Base-by-base conservation (phyloP, 2,329 filamentous ascomycete genomes). In the Dactylellina parvicollis region DNA sequence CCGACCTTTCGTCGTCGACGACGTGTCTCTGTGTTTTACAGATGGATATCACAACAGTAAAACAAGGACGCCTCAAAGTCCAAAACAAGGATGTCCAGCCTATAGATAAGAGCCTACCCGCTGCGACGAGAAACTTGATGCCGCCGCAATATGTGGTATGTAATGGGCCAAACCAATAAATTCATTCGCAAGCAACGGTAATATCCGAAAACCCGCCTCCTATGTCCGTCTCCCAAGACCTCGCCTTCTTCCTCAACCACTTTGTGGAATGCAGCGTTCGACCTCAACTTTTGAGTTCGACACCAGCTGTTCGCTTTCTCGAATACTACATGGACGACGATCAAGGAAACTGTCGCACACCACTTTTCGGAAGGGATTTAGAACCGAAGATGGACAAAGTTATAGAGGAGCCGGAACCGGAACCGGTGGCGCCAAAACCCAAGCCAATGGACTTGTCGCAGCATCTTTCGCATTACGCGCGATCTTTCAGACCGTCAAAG, bases 391-490 rank as follows among this genome's bases (percentile, higher is more conserved):
- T 67, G 52, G 47, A 64, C 34, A 67, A 62, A 30, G n/a, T 50
- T 2, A 55, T 55, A 24, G 42, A 59, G 36, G 24, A 36, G 7
- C 18, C 40, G 12, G 52, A 54, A 10, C 34, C 34, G 12, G 32
- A 28, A 42, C 56, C 57, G 12, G 30, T 26, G 7, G 26, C 24
- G 2, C 59, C 52, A 9, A 72, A 54, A 32, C 59, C 67, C 54
- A 79, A 80, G 66, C 92, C 93, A 4, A 82, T 88, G 76, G 90
- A 96, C 80, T 84, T 96, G 73, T 90, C 88, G 76, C 91, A 96
- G 79, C 89, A 93, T 79, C 89, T 89, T 77, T 93, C 91, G 0
- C 83, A 87, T 66, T 84, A 87, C 46, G 90, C 92, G 50, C 88
- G 85, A 78, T 85, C 86, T 49, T 86, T 92, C 7, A 77, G 83